A percentile compares a stretch with the other conserved stretches of the same genome.
Evolutionary conservation across 2,329 filamentous ascomycete species (phyloP).

Genomic region (Cladosporium sphaerospermum): DNA sequence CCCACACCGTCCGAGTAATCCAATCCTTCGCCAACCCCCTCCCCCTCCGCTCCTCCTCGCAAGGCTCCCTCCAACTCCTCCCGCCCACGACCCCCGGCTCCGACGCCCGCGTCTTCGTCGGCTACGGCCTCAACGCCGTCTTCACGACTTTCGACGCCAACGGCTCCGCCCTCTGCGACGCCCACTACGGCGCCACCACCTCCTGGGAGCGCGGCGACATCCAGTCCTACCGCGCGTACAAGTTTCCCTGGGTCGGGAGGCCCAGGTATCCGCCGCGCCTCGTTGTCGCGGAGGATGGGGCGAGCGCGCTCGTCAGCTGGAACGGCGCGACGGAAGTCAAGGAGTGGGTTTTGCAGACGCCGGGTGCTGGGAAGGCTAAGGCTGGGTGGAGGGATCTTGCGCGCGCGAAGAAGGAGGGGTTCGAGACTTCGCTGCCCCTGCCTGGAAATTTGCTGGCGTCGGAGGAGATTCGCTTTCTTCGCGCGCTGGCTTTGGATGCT

Average conservation of each 20-base stretch:
- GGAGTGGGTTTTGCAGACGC: slow-evolving; percentile 18
- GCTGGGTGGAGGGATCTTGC: slow-evolving; percentile 18
- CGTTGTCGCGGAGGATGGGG: slow-evolving; percentile 6
- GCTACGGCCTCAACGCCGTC: slow-evolving; percentile 26
- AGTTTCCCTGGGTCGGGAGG: slow-evolving; percentile 21
- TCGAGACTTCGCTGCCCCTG: slow-evolving; percentile 18
- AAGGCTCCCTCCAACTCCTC: slow-evolving; percentile 23
- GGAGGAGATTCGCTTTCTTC: slow-evolving; percentile 14
- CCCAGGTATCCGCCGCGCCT: slow-evolving; percentile 17
- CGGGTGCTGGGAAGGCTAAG: neutral
- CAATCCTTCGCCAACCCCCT: slow-evolving; percentile 18
- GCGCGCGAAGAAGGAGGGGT: slow-evolving; percentile 14
- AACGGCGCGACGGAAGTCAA: slow-evolving; percentile 25
- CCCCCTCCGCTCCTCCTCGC: slow-evolving; percentile 18
- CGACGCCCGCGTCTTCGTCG: slow-evolving; percentile 20
- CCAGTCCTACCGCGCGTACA: slow-evolving; percentile 25
- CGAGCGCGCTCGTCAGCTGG: slow-evolving; percentile 20
- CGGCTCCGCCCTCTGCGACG: slow-evolving; percentile 23
- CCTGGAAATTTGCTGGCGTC: too few species aligned
- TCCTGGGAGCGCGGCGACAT: slow-evolving; percentile 25
- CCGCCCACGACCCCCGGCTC: neutral
- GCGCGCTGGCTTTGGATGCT: slow-evolving; percentile 24
- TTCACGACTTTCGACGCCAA: slow-evolving; percentile 21
- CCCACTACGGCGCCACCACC: slow-evolving; percentile 20
- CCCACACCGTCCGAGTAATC: slow-evolving; percentile 20